Evolutionary conservation across 192 early-diverging fungal genomes (phyloP).

Genomic region (Entomortierella parvispora): DNA sequence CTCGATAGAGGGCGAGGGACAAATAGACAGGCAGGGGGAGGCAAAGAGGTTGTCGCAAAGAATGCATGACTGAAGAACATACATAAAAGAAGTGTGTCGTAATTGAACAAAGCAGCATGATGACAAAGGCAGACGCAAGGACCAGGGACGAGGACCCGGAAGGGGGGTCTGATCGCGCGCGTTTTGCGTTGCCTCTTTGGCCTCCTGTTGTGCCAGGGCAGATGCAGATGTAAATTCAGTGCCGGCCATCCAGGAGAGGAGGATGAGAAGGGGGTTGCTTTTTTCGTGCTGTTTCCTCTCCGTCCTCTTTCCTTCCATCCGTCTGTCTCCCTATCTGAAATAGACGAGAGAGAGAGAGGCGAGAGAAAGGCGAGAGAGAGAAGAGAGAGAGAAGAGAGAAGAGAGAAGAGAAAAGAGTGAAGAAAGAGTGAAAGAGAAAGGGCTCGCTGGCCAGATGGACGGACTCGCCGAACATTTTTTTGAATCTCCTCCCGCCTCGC

Average conservation of each 20-base stretch:
- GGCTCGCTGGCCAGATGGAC: too few species aligned
- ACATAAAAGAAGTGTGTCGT: too few species aligned
- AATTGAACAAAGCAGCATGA: too few species aligned
- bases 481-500: too few species aligned
- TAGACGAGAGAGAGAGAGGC: not conserved
- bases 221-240: not conserved
- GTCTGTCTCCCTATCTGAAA: too few species aligned
- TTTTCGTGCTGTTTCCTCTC: too few species aligned
- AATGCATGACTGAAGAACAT: not conserved
- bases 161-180: not conserved
- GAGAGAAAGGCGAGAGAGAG: not conserved
- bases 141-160: too few species aligned
- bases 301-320: too few species aligned
- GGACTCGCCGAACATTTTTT: too few species aligned
- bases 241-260: not conserved
- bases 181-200: not conserved
- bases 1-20: slow-evolving; percentile 8
- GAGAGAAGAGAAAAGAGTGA: not conserved
- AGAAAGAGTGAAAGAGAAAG: not conserved
- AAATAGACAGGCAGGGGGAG: not conserved
- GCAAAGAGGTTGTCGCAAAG: not conserved
- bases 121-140: too few species aligned
- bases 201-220: too few species aligned
- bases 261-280: not conserved
- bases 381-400: not conserved